phyloP scores from a whole-genome alignment of 1,284 basidiomycete species.

The Paramarasmius palmivorus region DNA sequence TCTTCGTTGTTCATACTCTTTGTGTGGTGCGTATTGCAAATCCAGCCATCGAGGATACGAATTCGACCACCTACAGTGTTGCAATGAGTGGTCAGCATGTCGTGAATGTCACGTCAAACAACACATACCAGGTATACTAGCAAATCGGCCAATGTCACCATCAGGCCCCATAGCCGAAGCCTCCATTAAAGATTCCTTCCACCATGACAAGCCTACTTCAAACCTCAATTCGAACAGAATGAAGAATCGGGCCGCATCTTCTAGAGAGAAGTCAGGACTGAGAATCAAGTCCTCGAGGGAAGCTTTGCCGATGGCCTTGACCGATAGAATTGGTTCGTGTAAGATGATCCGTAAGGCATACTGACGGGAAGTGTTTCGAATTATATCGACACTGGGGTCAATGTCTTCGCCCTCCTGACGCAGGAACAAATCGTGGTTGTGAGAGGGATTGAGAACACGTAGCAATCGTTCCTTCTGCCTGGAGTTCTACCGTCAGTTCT shows the following conservation, averaged over 20 bases:
- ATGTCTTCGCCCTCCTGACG: not conserved
- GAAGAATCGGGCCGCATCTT: slow-evolving; percentile 21
- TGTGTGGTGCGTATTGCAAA: slow-evolving; percentile 24
- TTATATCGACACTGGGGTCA: not conserved
- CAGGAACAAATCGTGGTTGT: not conserved
- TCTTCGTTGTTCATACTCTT: slow-evolving; percentile 26
- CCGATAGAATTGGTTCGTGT: slow-evolving; percentile 25
- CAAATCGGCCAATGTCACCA: slow-evolving; percentile 9
- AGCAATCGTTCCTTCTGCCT: slow-evolving; percentile 15
- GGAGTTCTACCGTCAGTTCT: no score
- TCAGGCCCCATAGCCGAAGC: slow-evolving; percentile 21
- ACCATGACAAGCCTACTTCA: slow-evolving; percentile 22
- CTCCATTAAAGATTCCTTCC: slow-evolving; percentile 29
- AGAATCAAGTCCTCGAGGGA: slow-evolving; percentile 30
- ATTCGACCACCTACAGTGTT: slow-evolving; percentile 18
- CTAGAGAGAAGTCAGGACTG: slow-evolving; percentile 25
- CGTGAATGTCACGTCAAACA: no score
- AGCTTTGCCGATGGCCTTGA: slow-evolving; percentile 27
- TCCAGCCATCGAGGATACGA: slow-evolving; percentile 29
- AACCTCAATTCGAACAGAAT: slow-evolving; percentile 7
- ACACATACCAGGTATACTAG: slow-evolving; percentile 10
- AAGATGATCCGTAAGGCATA: slow-evolving; percentile 27
- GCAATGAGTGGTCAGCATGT: not conserved
- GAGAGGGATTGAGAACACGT: not conserved
- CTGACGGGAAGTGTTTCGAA: slow-evolving; percentile 13